These are phyloP conservation scores for Dioscorea alata DNA, from an alignment of 106 monocot genomes.

Conservation along the genomic window DNA sequence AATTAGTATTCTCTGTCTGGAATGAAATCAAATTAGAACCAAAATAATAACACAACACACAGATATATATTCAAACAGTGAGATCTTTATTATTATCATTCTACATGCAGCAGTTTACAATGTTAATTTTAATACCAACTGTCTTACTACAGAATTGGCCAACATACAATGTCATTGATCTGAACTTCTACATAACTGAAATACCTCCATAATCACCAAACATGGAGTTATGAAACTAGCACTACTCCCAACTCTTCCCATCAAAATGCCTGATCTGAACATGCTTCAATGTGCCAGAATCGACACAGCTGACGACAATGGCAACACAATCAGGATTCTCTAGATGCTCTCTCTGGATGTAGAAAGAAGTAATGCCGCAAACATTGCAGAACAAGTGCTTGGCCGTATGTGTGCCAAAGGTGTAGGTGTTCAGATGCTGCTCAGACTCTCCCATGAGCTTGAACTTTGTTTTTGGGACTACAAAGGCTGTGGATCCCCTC, in stretches of 20 bases:
- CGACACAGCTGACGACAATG: conserved; percentile 20
- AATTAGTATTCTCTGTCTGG: too few relatives aligned
- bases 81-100: too few relatives aligned
- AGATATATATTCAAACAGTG: too few relatives aligned
- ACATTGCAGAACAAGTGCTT: conserved; percentile 36
- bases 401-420: conserved; percentile 28
- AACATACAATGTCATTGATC: too few relatives aligned
- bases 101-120: too few relatives aligned
- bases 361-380: conserved; percentile 40
- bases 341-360: conserved; percentile 29
- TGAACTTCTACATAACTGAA: too few relatives aligned
- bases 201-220: too few relatives aligned
- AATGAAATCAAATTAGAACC: too few relatives aligned
- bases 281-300: conserved; percentile 24
- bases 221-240: too few relatives aligned
- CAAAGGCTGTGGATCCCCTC: conserved; percentile 32
- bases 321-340: conserved; percentile 39
- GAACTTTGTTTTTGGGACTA: conserved; percentile 31
- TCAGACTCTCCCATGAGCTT: conserved; percentile 21
- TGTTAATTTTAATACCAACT: too few relatives aligned
- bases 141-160: too few relatives aligned
- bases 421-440: conserved; percentile 23
- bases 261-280: conserved; percentile 29
- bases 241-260: conserved; percentile 6
- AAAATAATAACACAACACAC: too few relatives aligned